phyloP scores from a whole-genome alignment of 208 protist species.

The Angomonas ambiguus region DNA sequence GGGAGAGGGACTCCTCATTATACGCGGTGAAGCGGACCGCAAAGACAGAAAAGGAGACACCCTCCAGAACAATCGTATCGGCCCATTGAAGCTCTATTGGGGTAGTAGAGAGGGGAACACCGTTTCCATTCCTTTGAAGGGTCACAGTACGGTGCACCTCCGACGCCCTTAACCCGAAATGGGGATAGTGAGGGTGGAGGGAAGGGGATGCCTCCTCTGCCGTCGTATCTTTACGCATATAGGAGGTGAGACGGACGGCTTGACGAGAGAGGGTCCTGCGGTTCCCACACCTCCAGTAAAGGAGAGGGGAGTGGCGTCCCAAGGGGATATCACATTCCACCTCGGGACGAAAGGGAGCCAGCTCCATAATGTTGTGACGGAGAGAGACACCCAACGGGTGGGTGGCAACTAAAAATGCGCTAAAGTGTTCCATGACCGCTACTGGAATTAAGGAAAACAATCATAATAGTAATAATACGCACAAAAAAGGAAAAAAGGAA shows the following conservation, averaged over 20 bases:
- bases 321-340: background rate
- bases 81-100: no score
- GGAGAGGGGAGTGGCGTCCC: conserved; percentile 5
- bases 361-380: background rate
- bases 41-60: no score
- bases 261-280: background rate
- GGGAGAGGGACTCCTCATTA: no score
- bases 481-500: conserved; percentile 22
- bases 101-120: no score
- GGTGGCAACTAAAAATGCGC: no score
- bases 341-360: background rate
- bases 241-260: background rate
- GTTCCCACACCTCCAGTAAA: background rate
- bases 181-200: no score
- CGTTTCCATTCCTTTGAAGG: no score
- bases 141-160: no score
- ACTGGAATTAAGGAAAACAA: background rate
- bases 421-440: background rate
- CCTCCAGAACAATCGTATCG: no score
- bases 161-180: no score
- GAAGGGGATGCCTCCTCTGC: background rate
- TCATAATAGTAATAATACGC: conserved; percentile 6
- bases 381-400: no score
- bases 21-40: no score
- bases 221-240: background rate